Evolutionary conservation across 345 rosid species (phyloP).

Genomic region (Laguncularia racemosa): DNA sequence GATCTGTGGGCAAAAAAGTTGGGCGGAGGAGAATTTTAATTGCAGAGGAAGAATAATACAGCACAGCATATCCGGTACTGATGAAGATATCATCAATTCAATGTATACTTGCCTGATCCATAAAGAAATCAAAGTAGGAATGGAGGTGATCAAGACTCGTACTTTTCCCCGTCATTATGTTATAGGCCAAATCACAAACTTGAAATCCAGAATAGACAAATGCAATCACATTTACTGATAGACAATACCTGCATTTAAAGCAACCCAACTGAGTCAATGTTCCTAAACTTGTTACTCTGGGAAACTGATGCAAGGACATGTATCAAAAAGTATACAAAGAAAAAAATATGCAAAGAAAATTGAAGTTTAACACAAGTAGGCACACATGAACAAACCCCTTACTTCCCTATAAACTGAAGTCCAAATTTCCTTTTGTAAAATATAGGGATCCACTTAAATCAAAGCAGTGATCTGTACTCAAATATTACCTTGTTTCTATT

Average conservation of each 20-base stretch:
- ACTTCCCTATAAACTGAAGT: too few species aligned
- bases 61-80: neutral
- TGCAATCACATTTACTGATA: slow-evolving; percentile 68
- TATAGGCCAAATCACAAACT: slow-evolving; percentile 54
- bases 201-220: slow-evolving; percentile 77
- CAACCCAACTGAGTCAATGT: neutral
- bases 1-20: too few species aligned
- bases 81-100: neutral
- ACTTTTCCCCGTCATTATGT: slow-evolving; percentile 41
- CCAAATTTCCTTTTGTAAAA: too few species aligned
- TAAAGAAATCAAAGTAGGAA: slow-evolving; percentile 52
- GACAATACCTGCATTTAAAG: slow-evolving; percentile 59
- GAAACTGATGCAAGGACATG: neutral
- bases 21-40: too few species aligned
- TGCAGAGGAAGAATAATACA: neutral
- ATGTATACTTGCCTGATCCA: slow-evolving; percentile 73
- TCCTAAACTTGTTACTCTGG: neutral
- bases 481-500: too few species aligned
- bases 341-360: neutral
- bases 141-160: slow-evolving; percentile 38
- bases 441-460: too few species aligned
- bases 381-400: too few species aligned
- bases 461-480: too few species aligned
- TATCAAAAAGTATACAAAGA: neutral
- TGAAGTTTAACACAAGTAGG: too few species aligned